Evolutionary conservation across 306 rosid genomes (phyloP).

Genomic region (Abrus precatorius): DNA sequence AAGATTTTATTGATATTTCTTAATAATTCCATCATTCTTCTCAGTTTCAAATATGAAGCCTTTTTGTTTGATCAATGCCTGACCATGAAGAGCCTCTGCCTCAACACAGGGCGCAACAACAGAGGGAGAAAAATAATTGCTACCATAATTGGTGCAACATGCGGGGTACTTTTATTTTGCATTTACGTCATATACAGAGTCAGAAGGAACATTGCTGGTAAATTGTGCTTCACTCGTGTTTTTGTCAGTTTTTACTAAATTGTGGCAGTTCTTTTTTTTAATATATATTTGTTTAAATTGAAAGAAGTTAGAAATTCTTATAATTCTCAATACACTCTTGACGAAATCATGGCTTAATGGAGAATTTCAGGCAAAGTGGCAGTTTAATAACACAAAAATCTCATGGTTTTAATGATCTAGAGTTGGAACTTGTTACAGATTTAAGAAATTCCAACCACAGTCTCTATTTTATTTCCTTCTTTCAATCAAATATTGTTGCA

Average conservation of each 20-base stretch:
- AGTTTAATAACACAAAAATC: neutral
- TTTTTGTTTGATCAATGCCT: neutral
- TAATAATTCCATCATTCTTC: neutral
- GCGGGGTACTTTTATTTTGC: neutral
- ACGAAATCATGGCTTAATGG: neutral
- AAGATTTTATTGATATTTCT: neutral
- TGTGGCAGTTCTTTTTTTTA: too few relatives aligned
- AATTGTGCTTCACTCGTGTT: neutral
- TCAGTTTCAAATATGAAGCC: neutral
- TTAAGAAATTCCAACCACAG: neutral
- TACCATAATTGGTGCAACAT: neutral
- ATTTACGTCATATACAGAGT: neutral
- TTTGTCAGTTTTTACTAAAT: neutral
- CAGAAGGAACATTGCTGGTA: constrained; percentile 1
- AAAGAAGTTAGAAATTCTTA: neutral
- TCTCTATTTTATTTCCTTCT: neutral
- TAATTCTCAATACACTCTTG: neutral
- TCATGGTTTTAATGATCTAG: neutral
- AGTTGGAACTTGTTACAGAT: neutral
- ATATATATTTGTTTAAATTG: neutral
- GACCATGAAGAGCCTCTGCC: neutral
- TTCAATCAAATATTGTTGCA: neutral
- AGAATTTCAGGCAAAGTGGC: neutral
- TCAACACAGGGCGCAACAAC: neutral
- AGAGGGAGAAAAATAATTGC: neutral